Evolutionary conservation across 2,329 filamentous ascomycete genomes (phyloP).

Genomic region (Phyllosticta capitalensis): DNA sequence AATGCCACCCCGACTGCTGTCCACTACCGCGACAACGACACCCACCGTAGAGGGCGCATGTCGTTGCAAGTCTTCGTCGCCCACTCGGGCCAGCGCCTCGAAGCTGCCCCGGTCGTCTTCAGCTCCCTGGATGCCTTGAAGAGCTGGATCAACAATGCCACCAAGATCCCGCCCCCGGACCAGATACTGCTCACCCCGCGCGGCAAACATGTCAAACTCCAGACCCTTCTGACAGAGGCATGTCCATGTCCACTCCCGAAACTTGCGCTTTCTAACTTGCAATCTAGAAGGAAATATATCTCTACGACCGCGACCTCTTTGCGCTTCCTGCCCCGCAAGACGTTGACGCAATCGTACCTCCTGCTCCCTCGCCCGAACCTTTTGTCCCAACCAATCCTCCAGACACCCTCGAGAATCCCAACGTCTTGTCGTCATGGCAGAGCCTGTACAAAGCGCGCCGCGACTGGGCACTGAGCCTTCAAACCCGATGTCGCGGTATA

Average conservation of each 20-base stretch:
- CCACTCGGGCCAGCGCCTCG: conserved; percentile 81
- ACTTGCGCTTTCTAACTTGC: conserved; percentile 1
- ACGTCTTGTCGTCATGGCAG: conserved; percentile 79
- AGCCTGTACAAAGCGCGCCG: conserved; percentile 72
- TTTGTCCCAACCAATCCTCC: conserved; percentile 56
- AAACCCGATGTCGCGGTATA: conserved; percentile 59
- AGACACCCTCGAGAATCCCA: conserved; percentile 72
- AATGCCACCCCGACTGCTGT: not conserved
- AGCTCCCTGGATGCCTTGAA: conserved; percentile 75
- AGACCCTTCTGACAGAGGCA: conserved; percentile 73
- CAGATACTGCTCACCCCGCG: conserved; percentile 81
- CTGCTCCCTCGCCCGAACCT: conserved; percentile 45
- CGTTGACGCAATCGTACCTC: conserved; percentile 39
- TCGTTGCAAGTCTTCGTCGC: conserved; percentile 84
- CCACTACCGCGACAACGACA: not conserved
- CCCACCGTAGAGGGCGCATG: conserved; percentile 49
- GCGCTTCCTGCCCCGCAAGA: conserved; percentile 38
- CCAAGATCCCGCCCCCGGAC: conserved; percentile 62
- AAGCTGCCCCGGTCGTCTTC: conserved; percentile 67
- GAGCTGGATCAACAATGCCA: conserved; percentile 66
- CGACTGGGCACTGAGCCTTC: conserved; percentile 65
- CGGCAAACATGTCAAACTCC: conserved; percentile 74
- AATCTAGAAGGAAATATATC: conserved; percentile 78
- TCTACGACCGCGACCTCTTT: conserved; percentile 67
- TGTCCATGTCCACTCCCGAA: conserved; percentile 16